These are phyloP conservation scores for Corynascus novoguineensis DNA, from an alignment of 495 filamentous ascomycete genomes.

Conservation along the genomic window DNA sequence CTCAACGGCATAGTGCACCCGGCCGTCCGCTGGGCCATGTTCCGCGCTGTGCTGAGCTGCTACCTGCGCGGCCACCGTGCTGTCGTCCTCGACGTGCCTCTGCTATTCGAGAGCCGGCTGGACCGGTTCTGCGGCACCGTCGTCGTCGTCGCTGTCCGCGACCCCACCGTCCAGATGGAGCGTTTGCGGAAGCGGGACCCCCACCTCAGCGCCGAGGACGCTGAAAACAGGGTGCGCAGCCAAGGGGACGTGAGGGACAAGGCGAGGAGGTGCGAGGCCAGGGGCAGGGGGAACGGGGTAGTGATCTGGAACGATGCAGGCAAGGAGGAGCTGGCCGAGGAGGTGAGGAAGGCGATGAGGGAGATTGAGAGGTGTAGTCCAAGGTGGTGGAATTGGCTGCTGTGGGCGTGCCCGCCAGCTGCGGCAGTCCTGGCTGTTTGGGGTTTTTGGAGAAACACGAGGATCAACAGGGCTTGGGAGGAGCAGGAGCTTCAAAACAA, in stretches of 20 bases:
- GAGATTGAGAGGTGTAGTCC: conserved; percentile 60
- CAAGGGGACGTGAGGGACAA: conserved; percentile 83
- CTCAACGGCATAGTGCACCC: conserved; percentile 93
- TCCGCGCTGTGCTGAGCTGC: conserved; percentile 54
- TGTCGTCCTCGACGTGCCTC: conserved; percentile 85
- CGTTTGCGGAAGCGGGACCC: conserved; percentile 66
- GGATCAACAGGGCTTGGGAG: conserved; percentile 64
- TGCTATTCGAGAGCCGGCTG: conserved; percentile 82
- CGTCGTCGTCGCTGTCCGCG: conserved; percentile 73
- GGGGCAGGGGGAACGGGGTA: conserved; percentile 58
- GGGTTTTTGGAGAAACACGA: conserved; percentile 62
- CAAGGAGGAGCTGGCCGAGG: conserved; percentile 56
- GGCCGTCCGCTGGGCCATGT: conserved; percentile 71
- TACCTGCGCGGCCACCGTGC: conserved; percentile 75
- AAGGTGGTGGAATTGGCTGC: conserved; percentile 72
- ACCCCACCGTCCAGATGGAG: conserved; percentile 71
- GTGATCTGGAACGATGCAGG: conserved; percentile 85
- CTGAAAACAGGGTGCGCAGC: conserved; percentile 70
- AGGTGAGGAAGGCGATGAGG: conserved; percentile 57
- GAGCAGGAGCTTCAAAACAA: conserved; percentile 58
- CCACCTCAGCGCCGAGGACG: conserved; percentile 70
- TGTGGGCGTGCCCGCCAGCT: conserved; percentile 67
- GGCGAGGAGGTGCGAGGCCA: conserved; percentile 60
- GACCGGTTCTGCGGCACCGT: conserved; percentile 75
- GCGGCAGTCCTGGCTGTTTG: conserved; percentile 58